Conservation (phyloP, 2,329 filamentous ascomycete genomes). For the Fusarium nodosum region DNA sequence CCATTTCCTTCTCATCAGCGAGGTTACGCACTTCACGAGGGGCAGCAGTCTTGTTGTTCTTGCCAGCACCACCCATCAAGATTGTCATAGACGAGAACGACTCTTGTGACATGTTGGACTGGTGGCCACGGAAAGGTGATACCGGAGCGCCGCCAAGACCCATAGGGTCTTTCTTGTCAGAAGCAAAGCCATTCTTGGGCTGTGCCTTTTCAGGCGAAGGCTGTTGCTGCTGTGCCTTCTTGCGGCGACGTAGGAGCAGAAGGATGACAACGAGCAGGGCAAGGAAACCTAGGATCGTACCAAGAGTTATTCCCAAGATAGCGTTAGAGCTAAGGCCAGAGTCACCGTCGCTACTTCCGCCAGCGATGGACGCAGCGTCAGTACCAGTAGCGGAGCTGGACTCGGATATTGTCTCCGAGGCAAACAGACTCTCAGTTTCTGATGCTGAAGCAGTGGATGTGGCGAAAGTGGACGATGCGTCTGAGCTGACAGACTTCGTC, state of each 20-base stretch:
- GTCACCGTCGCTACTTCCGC: conserved; percentile 46
- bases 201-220: conserved; percentile 59
- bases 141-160: conserved; percentile 62
- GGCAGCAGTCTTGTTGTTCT: conserved; percentile 52
- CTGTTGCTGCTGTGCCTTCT: conserved; percentile 57
- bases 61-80: conserved; percentile 72
- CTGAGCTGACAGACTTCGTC: conserved; percentile 46
- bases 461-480: conserved; percentile 44
- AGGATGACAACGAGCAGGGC: conserved; percentile 79
- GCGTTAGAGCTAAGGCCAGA: conserved; percentile 61
- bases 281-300: conserved; percentile 81
- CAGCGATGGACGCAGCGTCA: conserved; percentile 47
- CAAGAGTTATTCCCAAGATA: conserved; percentile 85
- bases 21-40: conserved; percentile 67
- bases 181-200: conserved; percentile 58
- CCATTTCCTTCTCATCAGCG: conserved; percentile 70
- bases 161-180: conserved; percentile 70
- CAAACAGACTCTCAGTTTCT: conserved; percentile 38
- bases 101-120: conserved; percentile 65
- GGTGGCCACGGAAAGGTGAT: conserved; percentile 64
- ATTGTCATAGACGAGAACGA: conserved; percentile 76
- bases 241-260: conserved; percentile 66
- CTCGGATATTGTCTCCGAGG: conserved; percentile 47
- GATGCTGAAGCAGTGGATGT: conserved; percentile 45
- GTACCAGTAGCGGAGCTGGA: conserved; percentile 47